Evolutionary conservation across 257 asterid species (phyloP), one percentile per base, ranked within the genome.

Genomic region (Solanum ossicruentum): DNA sequence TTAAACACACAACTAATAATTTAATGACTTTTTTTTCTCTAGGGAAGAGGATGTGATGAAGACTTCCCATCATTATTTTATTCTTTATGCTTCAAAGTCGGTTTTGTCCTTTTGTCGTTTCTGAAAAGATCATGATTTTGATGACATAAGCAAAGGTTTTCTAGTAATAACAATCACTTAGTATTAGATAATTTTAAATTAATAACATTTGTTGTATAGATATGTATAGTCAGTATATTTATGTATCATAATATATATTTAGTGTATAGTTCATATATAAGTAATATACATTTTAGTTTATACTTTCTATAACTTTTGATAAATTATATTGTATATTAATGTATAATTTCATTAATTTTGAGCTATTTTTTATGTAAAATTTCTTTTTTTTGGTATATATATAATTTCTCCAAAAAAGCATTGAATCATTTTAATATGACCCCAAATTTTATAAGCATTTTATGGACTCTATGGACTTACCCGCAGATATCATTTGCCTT

Each of bases 101-200:
- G 7, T 13, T 75, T 49, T 49, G 60, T 8, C 81, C 81, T 75
- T 39, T 47, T 75, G 81, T 75, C 81, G 81, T 75, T 21, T 75
- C 23, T 49, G 10, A 51, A 23, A 49, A 75, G 45, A 3, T 21
- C 82, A 47, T 23, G 16, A 23, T 49, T 49, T 75, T 47, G 45
- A 43, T 75, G 23, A 75, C 23, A 23, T 45, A 51, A 51, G 15
- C 10, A 7, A 75, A n/a, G 45, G 45, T 61, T 75, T 75, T 49
- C 15, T 18, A 8, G 45, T 51, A 32, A 75, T 49, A 63, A 49
- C 45, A 49, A 16, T 23, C 60, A 67, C 0, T 36, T 36, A 36
- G 41, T 5, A 36, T 36, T 36, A 36, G 41, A 36, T 36, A 4
- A 36, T 36, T 36, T 36, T 36, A 36, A 36, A 36, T 36, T 32